Evolutionary conservation across 148 eudicot species (phyloP).

Genomic region (Heliamphora exappendiculata): DNA sequence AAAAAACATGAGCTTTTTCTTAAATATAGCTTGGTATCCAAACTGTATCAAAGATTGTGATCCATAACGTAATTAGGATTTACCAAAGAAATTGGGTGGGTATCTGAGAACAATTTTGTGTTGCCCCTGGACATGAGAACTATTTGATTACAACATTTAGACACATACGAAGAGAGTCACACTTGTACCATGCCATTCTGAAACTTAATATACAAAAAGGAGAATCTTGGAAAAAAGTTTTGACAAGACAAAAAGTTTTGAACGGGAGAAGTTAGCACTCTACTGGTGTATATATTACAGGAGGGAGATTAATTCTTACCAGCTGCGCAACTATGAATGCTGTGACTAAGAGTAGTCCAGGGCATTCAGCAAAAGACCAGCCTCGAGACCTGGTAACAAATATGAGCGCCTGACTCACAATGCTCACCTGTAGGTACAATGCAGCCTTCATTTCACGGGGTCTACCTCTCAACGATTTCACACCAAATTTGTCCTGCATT

Average conservation of each 20-base stretch:
- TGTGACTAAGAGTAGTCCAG: slow-evolving; percentile 40
- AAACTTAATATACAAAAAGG: background rate
- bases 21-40: no score
- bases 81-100: no score
- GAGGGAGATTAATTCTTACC: slow-evolving; percentile 20
- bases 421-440: slow-evolving; percentile 63
- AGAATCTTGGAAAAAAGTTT: background rate
- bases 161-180: no score
- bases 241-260: no score
- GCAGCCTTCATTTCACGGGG: slow-evolving; percentile 43
- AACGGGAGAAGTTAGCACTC: no score
- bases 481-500: slow-evolving; percentile 33
- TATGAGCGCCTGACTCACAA: slow-evolving; percentile 64
- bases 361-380: slow-evolving; percentile 59
- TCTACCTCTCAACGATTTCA: slow-evolving; percentile 18
- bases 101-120: no score
- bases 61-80: no score
- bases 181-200: no score
- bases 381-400: slow-evolving; percentile 67
- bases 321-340: slow-evolving; percentile 59
- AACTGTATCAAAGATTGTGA: no score
- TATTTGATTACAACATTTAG: no score
- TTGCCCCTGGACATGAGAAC: no score
- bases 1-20: no score
- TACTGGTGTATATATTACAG: background rate